phyloP scores from a whole-genome alignment of 192 early-diverging fungal species.

The Umbelopsis sp. region DNA sequence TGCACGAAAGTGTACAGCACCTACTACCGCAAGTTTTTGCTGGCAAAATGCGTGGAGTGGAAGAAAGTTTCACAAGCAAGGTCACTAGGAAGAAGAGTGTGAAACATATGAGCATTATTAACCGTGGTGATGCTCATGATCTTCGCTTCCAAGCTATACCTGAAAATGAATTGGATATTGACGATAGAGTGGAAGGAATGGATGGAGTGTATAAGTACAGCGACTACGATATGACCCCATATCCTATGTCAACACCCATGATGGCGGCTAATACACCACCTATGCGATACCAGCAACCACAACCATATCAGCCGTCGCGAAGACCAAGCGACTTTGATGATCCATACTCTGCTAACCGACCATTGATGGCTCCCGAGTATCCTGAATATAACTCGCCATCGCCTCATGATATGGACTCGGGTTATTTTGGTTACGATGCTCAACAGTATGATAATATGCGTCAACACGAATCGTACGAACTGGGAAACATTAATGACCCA shows the following conservation, averaged over 20 bases:
- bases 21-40: constrained; percentile 64
- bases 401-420: not conserved
- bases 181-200: constrained; percentile 35
- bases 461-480: not conserved
- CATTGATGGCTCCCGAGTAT: constrained; percentile 21
- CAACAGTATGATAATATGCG: not conserved
- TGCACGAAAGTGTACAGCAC: constrained; percentile 66
- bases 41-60: constrained; percentile 33
- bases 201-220: constrained; percentile 34
- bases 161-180: constrained; percentile 35
- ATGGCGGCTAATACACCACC: not conserved
- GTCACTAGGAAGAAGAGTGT: constrained; percentile 33
- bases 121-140: constrained; percentile 17
- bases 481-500: not conserved
- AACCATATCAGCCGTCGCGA: not conserved
- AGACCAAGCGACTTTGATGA: constrained; percentile 8
- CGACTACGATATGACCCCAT: constrained; percentile 23
- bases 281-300: not conserved
- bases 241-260: constrained; percentile 11
- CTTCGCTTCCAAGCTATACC: constrained; percentile 37
- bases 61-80: constrained; percentile 27
- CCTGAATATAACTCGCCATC: not conserved
- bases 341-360: constrained; percentile 19
- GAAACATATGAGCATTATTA: constrained; percentile 27
- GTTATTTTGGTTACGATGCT: not conserved